Percentiles rank a stretch among this genome's conserved stretches.
phyloP scores from a whole-genome alignment of 176 grass and related monocot species.

The Sorghum bicolor region DNA sequence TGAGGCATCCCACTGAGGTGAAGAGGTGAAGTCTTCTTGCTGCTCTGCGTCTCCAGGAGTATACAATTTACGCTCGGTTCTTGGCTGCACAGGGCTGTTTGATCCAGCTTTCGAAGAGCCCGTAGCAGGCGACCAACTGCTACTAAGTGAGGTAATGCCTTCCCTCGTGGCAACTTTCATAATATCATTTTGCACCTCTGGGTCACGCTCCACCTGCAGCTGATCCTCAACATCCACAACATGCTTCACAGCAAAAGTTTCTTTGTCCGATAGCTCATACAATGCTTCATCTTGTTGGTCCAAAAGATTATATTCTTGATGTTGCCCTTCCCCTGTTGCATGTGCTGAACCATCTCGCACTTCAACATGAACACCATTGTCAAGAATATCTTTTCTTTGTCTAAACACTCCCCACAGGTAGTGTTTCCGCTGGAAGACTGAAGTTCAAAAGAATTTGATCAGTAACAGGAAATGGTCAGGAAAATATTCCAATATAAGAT shows the following conservation, averaged over 20 bases:
- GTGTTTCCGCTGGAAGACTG: conserved; percentile 50
- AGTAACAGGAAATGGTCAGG: neutral
- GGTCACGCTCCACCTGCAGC: neutral
- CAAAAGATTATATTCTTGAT: conserved; percentile 16
- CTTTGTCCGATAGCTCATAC: neutral
- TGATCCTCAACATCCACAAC: conserved; percentile 14
- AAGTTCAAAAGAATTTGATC: conserved; percentile 15
- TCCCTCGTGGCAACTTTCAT: neutral
- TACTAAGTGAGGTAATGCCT: neutral
- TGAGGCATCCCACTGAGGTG: neutral
- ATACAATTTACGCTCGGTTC: neutral
- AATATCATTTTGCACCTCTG: neutral
- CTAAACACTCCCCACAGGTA: conserved; percentile 63
- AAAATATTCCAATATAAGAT: neutral
- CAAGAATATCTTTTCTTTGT: conserved; percentile 12
- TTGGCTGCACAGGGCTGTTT: neutral
- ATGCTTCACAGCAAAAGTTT: conserved; percentile 7
- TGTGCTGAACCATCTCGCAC: conserved; percentile 6
- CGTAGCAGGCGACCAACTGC: neutral
- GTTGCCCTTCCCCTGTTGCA: conserved; percentile 10
- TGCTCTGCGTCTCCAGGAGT: conserved; percentile 1
- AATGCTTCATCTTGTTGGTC: neutral
- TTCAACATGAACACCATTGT: conserved; percentile 11
- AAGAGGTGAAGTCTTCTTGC: conserved; percentile 25
- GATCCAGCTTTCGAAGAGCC: conserved; percentile 5